Base-by-base conservation (phyloP, 1,284 basidiomycete genomes). In the Apiotrichum domesticum region DNA sequence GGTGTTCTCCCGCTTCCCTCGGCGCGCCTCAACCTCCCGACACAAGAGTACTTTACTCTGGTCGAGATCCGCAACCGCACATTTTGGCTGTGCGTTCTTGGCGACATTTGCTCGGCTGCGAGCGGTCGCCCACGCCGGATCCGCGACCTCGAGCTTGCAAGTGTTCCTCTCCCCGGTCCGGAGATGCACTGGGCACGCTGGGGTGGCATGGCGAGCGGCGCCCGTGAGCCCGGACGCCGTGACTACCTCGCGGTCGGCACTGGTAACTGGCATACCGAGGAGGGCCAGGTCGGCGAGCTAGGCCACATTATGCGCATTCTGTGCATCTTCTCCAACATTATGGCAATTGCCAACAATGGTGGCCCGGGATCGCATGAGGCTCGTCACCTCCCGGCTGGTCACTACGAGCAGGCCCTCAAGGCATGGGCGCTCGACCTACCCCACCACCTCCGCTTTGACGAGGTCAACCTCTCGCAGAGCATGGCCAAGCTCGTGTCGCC, bases 351-450 rank as follows among this genome's bases (percentile, higher is more conserved):
- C 21, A 71, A 68, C 57, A 58, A 56, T n/a, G 57, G 60, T 35
- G 55, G 59, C 15, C 39, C 49, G 2, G 63, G 62, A 6, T 57
- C 62, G 42, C 44, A 41, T 10, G 63, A 63, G 34, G 52, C 53
- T 1, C 51, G 58, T 6, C 59, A 58, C 32, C 54, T 61, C 6
- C 57, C 64, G 11, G 55, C 59, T 8, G 37, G 34, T 15, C 64
- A 64, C 41, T 63, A 68, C 48, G 71, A 74, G 57, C 65, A 68
- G 10, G 70, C 68, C 9, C 63, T 74, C 39, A 70, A 71, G 67
- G 54, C 66, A 7, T 79, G 78, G 78, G 77, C 78, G 0, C 63
- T 69, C 35, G 67, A 68, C 32, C 68, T 79, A 1, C 76, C 77
- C 4, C 66, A 61, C 29, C 69, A 74, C 57, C 66, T 77, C 35